Percentiles rank a stretch among this genome's conserved stretches.
Conservation (phyloP, 2,329 filamentous ascomycete genomes). For the Aureobasidium pullulans region DNA sequence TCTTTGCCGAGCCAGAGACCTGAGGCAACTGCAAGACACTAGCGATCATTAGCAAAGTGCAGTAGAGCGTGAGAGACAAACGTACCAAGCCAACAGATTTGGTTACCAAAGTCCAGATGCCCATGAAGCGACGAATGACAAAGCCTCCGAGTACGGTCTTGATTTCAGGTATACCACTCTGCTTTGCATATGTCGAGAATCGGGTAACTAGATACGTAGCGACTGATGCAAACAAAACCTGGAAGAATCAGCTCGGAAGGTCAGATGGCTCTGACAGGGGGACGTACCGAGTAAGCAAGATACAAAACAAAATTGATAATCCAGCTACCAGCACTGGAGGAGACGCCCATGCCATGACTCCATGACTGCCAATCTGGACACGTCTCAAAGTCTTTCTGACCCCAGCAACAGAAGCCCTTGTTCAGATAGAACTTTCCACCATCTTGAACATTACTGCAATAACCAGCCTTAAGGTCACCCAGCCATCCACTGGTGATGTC, state of each 20-base stretch:
- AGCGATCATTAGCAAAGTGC: constrained; percentile 19
- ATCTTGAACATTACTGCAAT: constrained; percentile 68
- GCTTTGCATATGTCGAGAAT: constrained; percentile 82
- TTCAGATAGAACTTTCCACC: constrained; percentile 88
- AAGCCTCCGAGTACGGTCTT: constrained; percentile 94
- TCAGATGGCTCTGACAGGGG: not conserved
- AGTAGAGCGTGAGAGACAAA: constrained; percentile 1
- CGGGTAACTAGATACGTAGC: constrained; percentile 74
- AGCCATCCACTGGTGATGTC: constrained; percentile 91
- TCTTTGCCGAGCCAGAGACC: constrained; percentile 97
- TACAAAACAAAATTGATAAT: constrained; percentile 84
- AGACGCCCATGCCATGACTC: constrained; percentile 65
- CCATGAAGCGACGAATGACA: constrained; percentile 80
- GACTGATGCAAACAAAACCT: constrained; percentile 69
- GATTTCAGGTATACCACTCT: constrained; percentile 95
- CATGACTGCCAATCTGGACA: constrained; percentile 85
- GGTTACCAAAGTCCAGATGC: constrained; percentile 78
- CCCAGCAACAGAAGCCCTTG: constrained; percentile 86
- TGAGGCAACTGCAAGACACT: constrained; percentile 86
- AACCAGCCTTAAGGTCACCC: constrained; percentile 83
- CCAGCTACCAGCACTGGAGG: constrained; percentile 63
- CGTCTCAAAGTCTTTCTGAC: constrained; percentile 69
- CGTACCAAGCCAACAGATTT: constrained; percentile 81
- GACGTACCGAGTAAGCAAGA: constrained; percentile 67
- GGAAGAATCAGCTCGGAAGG: not conserved